A percentile compares a stretch with the other conserved stretches of the same genome.
phyloP scores from a whole-genome alignment of 768 basidiomycete species.

The Rhodosporidiobolus sp. region DNA sequence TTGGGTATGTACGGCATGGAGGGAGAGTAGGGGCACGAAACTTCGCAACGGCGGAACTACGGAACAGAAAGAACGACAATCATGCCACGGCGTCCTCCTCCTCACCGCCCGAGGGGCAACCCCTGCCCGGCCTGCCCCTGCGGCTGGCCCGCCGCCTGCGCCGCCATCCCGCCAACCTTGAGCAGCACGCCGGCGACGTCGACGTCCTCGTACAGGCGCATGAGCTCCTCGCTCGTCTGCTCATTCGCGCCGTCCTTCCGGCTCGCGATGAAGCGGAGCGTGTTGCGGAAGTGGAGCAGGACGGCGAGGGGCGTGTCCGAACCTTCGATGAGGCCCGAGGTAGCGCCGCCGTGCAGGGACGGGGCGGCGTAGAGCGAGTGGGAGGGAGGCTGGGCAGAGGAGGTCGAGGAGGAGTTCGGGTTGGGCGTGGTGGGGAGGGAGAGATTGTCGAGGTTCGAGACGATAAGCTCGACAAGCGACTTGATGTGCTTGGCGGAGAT shows the following conservation, averaged over 20 bases:
- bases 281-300: conserved; percentile 85
- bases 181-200: conserved; percentile 33
- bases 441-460: conserved; percentile 87
- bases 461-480: conserved; percentile 91
- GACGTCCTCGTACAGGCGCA: conserved; percentile 25
- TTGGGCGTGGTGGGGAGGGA: conserved; percentile 51
- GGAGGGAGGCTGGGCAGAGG: neutral
- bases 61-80: too few relatives aligned
- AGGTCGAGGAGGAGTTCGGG: neutral
- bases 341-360: conserved; percentile 57
- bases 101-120: too few relatives aligned
- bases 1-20: too few relatives aligned
- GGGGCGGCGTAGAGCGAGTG: conserved; percentile 12
- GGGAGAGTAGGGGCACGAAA: too few relatives aligned
- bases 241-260: conserved; percentile 31
- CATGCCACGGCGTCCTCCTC: too few relatives aligned
- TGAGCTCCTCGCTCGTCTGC: conserved; percentile 20
- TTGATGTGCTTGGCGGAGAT: conserved; percentile 94
- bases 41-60: too few relatives aligned
- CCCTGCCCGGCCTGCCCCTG: neutral
- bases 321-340: conserved; percentile 84
- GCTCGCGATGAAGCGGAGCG: conserved; percentile 56
- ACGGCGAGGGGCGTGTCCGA: conserved; percentile 93
- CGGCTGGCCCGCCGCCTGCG: neutral
- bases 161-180: conserved; percentile 21